These are phyloP conservation scores for Scortechinia acanthostroma DNA, from an alignment of 2,329 filamentous ascomycete species.

Conservation along the genomic window DNA sequence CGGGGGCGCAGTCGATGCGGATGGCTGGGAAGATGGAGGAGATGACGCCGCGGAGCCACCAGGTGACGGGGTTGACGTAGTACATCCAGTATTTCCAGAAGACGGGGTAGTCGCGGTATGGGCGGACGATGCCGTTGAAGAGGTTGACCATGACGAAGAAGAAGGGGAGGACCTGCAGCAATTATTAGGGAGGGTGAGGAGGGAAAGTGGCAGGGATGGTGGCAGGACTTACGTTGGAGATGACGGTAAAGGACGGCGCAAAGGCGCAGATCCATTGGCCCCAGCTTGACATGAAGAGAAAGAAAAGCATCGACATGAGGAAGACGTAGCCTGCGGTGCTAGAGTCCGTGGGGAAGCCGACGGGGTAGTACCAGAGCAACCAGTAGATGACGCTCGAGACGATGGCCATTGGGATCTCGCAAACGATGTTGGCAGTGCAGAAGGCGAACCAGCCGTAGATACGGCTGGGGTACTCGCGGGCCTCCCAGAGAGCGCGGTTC, in stretches of 20 bases:
- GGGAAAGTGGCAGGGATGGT: slow-evolving; percentile 11
- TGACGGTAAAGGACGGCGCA: slow-evolving; percentile 71
- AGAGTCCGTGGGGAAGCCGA: slow-evolving; percentile 60
- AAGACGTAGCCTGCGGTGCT: slow-evolving; percentile 68
- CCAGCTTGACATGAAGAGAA: slow-evolving; percentile 69
- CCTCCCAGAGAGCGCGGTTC: slow-evolving; percentile 68
- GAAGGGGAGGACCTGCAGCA: slow-evolving; percentile 45
- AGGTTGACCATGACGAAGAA: slow-evolving; percentile 73
- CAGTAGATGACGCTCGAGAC: slow-evolving; percentile 62
- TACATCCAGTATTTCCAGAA: slow-evolving; percentile 67
- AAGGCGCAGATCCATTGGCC: slow-evolving; percentile 82
- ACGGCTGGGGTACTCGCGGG: slow-evolving; percentile 64
- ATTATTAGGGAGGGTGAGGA: accelerated
- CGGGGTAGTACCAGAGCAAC: slow-evolving; percentile 70
- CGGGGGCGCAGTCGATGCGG: slow-evolving; percentile 29
- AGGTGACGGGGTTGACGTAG: slow-evolving; percentile 8
- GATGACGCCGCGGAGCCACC: slow-evolving; percentile 1
- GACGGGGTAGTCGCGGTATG: slow-evolving; percentile 54
- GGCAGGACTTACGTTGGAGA: slow-evolving; percentile 64
- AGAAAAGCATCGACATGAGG: slow-evolving; percentile 73
- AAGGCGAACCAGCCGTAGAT: slow-evolving; percentile 77
- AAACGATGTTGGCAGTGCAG: slow-evolving; percentile 64
- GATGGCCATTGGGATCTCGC: slow-evolving; percentile 67
- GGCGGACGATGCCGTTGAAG: slow-evolving; percentile 72
- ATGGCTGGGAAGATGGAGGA: not conserved